Evolutionary conservation across 2,329 filamentous ascomycete genomes (phyloP).

Genomic region (Onygena corvina): DNA sequence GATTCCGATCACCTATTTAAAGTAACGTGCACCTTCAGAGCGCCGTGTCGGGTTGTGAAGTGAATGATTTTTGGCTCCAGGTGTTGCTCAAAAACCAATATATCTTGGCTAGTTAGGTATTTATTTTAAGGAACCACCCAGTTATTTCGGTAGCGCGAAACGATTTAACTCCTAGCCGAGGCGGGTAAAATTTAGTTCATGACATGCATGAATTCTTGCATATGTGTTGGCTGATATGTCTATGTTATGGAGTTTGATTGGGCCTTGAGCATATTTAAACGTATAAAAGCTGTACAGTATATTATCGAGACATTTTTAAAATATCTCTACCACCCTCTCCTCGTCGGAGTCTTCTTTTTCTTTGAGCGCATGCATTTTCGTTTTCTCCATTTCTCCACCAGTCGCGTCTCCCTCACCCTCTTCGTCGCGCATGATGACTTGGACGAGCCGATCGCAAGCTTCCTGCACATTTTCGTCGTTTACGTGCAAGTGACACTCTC

Average conservation of each 20-base stretch:
- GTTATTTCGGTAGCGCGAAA: no score
- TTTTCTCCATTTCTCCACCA: constrained; percentile 31
- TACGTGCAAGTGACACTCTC: constrained; percentile 70
- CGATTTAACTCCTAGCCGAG: no score
- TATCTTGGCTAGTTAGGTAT: no score
- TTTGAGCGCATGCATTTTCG: constrained; percentile 17
- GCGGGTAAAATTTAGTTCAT: no score
- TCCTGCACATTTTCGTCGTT: constrained; percentile 70
- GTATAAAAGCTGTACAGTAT: background rate
- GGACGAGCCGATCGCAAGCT: constrained; percentile 77
- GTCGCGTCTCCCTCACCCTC: constrained; percentile 38
- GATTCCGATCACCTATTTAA: background rate
- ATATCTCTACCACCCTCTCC: constrained; percentile 34
- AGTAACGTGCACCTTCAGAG: no score
- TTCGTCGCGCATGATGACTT: constrained; percentile 75
- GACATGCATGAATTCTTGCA: background rate
- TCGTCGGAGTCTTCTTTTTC: constrained; percentile 37
- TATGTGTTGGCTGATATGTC: no score
- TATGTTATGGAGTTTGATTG: background rate
- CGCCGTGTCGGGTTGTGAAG: no score
- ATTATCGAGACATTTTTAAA: constrained; percentile 21
- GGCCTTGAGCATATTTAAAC: background rate
- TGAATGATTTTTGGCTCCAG: no score
- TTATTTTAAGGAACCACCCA: no score
- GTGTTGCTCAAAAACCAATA: no score